Conservation (phyloP, 345 rosid genomes). For the Geranium brycei region DNA sequence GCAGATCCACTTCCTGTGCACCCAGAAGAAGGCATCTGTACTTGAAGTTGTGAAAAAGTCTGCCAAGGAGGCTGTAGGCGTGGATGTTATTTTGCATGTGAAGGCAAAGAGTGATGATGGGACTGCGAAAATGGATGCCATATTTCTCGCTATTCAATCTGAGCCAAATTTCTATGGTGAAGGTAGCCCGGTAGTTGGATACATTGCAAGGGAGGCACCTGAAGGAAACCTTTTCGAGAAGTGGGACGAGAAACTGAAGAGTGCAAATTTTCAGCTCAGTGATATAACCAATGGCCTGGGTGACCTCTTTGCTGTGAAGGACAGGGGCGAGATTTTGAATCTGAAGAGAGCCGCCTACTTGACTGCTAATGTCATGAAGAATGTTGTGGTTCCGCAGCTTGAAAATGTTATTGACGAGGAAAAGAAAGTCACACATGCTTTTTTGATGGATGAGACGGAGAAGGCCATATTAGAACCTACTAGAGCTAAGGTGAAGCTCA, state of each 20-base stretch:
- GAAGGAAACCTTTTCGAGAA: constrained; percentile 81
- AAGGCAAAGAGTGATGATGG: constrained; percentile 69
- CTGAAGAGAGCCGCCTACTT: constrained; percentile 77
- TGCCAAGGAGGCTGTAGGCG: constrained; percentile 50
- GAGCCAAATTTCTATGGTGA: constrained; percentile 27
- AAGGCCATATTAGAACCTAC: constrained; percentile 77
- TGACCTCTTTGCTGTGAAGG: constrained; percentile 80
- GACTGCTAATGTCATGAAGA: constrained; percentile 63
- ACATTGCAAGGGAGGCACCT: constrained; percentile 63
- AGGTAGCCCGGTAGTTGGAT: constrained; percentile 46
- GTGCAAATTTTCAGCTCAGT: constrained; percentile 37
- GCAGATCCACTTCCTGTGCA: constrained; percentile 72
- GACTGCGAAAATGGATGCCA: constrained; percentile 44
- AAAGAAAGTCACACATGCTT: constrained; percentile 68
- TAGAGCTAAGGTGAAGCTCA: constrained; percentile 68
- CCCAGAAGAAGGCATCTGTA: constrained; percentile 60
- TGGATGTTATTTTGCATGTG: constrained; percentile 56
- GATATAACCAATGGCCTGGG: constrained; percentile 73
- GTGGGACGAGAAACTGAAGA: constrained; percentile 57
- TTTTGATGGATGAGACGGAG: constrained; percentile 80
- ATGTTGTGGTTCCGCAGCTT: constrained; percentile 75
- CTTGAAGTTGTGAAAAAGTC: constrained; percentile 56
- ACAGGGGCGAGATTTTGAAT: constrained; percentile 50
- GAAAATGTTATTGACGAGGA: constrained; percentile 89
- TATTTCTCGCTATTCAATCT: constrained; percentile 45